Percentiles rank a stretch among this genome's conserved stretches.
These are phyloP conservation scores for Filosporella fistucella DNA, from an alignment of 495 filamentous ascomycete species.

Conservation along the genomic window DNA sequence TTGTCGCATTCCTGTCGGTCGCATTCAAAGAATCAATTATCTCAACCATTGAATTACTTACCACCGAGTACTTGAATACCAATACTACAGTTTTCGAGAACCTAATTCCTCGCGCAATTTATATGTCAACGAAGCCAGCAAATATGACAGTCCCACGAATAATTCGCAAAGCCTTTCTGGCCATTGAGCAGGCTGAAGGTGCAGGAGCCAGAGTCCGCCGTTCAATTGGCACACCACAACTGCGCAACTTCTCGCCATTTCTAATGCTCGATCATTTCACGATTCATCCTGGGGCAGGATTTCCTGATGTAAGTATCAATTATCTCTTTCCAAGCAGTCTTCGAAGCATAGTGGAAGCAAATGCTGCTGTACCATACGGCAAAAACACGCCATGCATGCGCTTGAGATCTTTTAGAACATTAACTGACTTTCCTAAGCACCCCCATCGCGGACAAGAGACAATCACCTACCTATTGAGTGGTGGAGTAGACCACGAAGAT, in stretches of 20 bases:
- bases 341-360: too few relatives aligned
- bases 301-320: too few relatives aligned
- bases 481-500: conserved; percentile 91
- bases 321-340: too few relatives aligned
- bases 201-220: conserved; percentile 85
- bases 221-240: conserved; percentile 77
- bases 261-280: conserved; percentile 97
- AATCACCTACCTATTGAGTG: conserved; percentile 87
- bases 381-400: too few relatives aligned
- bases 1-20: conserved; percentile 20
- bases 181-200: conserved; percentile 83
- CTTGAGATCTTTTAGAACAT: too few relatives aligned
- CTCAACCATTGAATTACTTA: conserved; percentile 20
- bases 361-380: too few relatives aligned
- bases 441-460: conserved; percentile 16
- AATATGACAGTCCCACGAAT: conserved; percentile 68
- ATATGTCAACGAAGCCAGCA: conserved; percentile 24
- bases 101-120: conserved; percentile 13
- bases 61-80: conserved; percentile 1
- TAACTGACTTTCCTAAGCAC: not conserved
- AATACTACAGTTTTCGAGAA: conserved; percentile 12
- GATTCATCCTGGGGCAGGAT: conserved; percentile 75
- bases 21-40: conserved; percentile 23
- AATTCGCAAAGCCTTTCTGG: conserved; percentile 78
- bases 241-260: conserved; percentile 89